Percentiles rank a stretch among this genome's conserved stretches.
Conservation (phyloP, 78 protist species). For the Protostelium mycophagum region DNA sequence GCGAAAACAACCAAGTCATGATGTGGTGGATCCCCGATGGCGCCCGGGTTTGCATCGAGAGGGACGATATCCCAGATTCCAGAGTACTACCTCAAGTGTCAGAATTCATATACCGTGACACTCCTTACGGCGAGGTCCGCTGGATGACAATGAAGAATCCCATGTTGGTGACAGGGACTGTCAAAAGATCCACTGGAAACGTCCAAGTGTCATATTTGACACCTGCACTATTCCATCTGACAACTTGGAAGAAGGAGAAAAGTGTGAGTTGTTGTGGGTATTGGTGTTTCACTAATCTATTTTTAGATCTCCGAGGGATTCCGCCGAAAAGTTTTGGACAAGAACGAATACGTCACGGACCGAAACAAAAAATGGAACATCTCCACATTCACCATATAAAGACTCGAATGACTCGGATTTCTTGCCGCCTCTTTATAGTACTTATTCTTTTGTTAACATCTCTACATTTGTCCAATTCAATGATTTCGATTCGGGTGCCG, state of each 20-base stretch:
- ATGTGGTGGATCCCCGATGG: not conserved
- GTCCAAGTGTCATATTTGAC: not conserved
- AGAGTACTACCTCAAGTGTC: not conserved
- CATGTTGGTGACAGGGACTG: not conserved
- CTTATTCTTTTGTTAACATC: not conserved
- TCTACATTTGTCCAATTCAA: not conserved
- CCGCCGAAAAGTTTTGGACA: not conserved
- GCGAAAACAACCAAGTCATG: not conserved
- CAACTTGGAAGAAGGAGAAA: not conserved
- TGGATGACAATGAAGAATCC: not conserved
- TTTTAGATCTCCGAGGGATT: not conserved
- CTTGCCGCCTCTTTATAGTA: no score
- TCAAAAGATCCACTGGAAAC: not conserved
- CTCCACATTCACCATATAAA: no score
- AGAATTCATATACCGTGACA: not conserved
- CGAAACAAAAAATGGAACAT: not conserved
- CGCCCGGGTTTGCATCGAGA: not conserved
- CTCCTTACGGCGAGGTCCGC: not conserved
- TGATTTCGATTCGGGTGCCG: not conserved
- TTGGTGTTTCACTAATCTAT: not conserved
- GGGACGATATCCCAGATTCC: not conserved
- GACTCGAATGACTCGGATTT: no score
- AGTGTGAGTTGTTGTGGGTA: not conserved
- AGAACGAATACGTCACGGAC: not conserved
- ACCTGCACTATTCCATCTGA: not conserved